Conservation (phyloP, 2,329 filamentous ascomycete genomes). For the Chalaropsis ovoidea region DNA sequence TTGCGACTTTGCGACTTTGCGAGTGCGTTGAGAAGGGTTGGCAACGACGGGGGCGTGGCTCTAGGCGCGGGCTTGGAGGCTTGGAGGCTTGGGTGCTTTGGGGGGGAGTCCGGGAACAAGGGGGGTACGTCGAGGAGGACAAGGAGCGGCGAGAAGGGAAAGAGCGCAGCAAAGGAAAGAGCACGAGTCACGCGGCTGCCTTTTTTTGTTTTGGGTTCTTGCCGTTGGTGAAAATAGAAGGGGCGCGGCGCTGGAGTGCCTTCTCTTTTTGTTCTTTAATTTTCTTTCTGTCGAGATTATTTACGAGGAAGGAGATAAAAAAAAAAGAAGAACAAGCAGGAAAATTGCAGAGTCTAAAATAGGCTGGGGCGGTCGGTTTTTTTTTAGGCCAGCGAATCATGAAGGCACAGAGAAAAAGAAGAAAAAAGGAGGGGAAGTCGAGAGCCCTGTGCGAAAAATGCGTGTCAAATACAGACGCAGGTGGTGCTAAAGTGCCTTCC, state of each 20-base stretch:
- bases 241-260: not conserved
- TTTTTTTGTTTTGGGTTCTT: not conserved
- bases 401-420: not conserved
- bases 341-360: not conserved
- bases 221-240: constrained; percentile 1
- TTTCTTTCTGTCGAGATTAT: not conserved
- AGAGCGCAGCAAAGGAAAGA: not conserved
- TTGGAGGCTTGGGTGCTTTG: not conserved
- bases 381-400: not conserved
- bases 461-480: not conserved
- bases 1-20: not conserved
- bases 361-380: not conserved
- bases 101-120: not conserved
- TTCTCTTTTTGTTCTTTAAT: not conserved
- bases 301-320: not conserved
- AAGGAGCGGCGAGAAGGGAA: not conserved
- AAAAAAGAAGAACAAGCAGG: not conserved
- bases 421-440: not conserved
- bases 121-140: not conserved
- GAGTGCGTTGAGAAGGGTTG: constrained; percentile 15
- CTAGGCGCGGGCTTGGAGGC: not conserved
- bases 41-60: constrained; percentile 9
- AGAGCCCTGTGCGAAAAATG: not conserved
- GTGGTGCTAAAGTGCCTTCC: not conserved
- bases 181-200: not conserved